A percentile compares a stretch with the other conserved stretches of the same genome.
These are phyloP conservation scores for Hapsidospora chrysogenum DNA, from an alignment of 495 filamentous ascomycete species.

Conservation along the genomic window DNA sequence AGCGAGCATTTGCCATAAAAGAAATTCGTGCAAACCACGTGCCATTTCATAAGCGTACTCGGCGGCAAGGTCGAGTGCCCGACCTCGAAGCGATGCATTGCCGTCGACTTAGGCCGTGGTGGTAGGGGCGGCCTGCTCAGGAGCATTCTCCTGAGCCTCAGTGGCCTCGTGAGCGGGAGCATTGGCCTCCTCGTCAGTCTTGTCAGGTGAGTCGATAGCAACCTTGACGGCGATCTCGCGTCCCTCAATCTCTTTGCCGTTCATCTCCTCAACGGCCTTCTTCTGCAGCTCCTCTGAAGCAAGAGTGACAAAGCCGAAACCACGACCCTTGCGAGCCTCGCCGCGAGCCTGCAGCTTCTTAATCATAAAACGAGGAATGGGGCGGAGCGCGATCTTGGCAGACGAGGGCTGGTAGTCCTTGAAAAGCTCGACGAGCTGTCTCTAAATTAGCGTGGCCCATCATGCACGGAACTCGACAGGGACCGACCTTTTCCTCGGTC, in stretches of 20 bases:
- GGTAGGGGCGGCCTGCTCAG: conserved; percentile 1
- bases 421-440: conserved; percentile 92
- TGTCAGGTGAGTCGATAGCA: conserved; percentile 96
- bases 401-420: conserved; percentile 71
- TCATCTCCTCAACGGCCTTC: conserved; percentile 95
- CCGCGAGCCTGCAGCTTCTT: conserved; percentile 97
- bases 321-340: conserved; percentile 97
- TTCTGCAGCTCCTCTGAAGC: conserved; percentile 89
- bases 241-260: conserved; percentile 94
- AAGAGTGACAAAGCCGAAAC: conserved; percentile 95
- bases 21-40: conserved; percentile 2
- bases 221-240: conserved; percentile 99
- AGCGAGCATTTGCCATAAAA: too few relatives aligned
- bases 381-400: conserved; percentile 95
- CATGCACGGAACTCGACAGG: too few relatives aligned
- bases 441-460: not conserved
- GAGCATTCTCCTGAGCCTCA: not conserved
- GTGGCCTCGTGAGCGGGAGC: conserved; percentile 23
- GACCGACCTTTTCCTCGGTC: conserved; percentile 80
- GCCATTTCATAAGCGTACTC: conserved; percentile 3
- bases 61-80: conserved; percentile 1
- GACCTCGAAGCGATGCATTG: conserved; percentile 1
- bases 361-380: conserved; percentile 99
- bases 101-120: not conserved
- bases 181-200: conserved; percentile 72